These are phyloP conservation scores for Glycine latifolia DNA, from an alignment of 306 rosid species.

Conservation along the genomic window DNA sequence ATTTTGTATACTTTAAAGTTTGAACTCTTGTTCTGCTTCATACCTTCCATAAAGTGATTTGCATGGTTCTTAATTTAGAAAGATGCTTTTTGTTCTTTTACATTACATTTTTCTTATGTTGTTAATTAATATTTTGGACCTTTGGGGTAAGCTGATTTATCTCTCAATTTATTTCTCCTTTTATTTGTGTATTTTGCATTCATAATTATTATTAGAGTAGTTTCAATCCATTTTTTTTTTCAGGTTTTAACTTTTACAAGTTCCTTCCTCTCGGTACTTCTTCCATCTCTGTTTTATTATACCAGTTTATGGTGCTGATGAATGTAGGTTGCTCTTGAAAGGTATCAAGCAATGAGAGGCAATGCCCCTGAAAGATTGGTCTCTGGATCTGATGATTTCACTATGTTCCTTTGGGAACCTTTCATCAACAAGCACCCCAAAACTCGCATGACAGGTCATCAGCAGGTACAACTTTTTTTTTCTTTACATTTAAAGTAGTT, in stretches of 20 bases:
- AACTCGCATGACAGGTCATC: slow-evolving; percentile 96
- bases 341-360: slow-evolving; percentile 87
- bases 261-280: slow-evolving; percentile 6
- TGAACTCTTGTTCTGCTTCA: not conserved
- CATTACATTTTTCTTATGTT: not conserved
- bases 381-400: slow-evolving; percentile 96
- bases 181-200: slow-evolving; percentile 13
- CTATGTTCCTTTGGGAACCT: slow-evolving; percentile 99
- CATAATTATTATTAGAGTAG: not conserved
- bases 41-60: not conserved
- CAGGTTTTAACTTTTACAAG: not conserved
- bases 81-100: not conserved
- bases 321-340: slow-evolving; percentile 87
- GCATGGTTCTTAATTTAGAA: not conserved
- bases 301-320: slow-evolving; percentile 11
- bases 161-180: not conserved
- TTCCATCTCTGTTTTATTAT: slow-evolving; percentile 21
- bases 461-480: slow-evolving; percentile 64
- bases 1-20: slow-evolving; percentile 13
- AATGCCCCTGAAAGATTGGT: slow-evolving; percentile 91
- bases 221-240: slow-evolving; percentile 18
- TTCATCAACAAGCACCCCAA: slow-evolving; percentile 85
- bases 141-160: not conserved
- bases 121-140: not conserved
- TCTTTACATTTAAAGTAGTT: slow-evolving; percentile 1